A percentile compares a stretch with the other conserved stretches of the same genome.
These are phyloP conservation scores for Basidiobolus meristosporus DNA, from an alignment of 371 early-diverging fungal species.

Conservation along the genomic window DNA sequence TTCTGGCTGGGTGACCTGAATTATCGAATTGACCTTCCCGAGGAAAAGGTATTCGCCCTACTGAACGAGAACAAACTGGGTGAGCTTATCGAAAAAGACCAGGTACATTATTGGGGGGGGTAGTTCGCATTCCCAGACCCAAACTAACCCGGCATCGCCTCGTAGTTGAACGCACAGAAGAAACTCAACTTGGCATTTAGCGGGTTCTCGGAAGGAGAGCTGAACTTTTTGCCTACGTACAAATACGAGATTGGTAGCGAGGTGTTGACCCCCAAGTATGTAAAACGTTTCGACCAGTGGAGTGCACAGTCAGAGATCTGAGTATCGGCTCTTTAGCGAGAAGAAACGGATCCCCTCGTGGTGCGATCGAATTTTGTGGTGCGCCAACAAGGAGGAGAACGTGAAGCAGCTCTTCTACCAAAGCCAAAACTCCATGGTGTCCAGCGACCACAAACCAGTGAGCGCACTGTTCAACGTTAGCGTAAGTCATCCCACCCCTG, in stretches of 20 bases:
- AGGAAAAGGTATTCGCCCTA: conserved; percentile 25
- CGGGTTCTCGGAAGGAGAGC: conserved; percentile 59
- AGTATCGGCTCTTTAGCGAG: conserved; percentile 19
- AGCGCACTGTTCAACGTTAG: conserved; percentile 37
- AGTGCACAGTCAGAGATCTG: background rate
- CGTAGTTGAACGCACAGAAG: conserved; percentile 8
- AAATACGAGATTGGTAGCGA: conserved; percentile 77
- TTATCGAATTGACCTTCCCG: conserved; percentile 58
- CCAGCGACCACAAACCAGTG: conserved; percentile 91
- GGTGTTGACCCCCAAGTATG: conserved; percentile 60
- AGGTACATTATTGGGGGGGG: conserved; percentile 14
- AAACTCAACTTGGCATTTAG: conserved; percentile 23
- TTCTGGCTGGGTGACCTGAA: conserved; percentile 92
- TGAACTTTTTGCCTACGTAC: conserved; percentile 81
- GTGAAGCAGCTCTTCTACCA: conserved; percentile 24
- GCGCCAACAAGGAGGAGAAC: conserved; percentile 14
- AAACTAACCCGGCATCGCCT: background rate
- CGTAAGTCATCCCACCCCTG: conserved; percentile 5
- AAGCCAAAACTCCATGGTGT: conserved; percentile 34
- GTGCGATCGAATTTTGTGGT: conserved; percentile 86
- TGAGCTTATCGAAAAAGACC: conserved; percentile 39
- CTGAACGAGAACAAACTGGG: conserved; percentile 28
- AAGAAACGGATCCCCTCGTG: conserved; percentile 79
- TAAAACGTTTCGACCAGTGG: background rate
- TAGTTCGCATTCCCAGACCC: background rate